Evolutionary conservation across 805 yeast genomes (phyloP), one percentile per base, ranked within the genome.

Genomic region (Ogataea angusta): DNA sequence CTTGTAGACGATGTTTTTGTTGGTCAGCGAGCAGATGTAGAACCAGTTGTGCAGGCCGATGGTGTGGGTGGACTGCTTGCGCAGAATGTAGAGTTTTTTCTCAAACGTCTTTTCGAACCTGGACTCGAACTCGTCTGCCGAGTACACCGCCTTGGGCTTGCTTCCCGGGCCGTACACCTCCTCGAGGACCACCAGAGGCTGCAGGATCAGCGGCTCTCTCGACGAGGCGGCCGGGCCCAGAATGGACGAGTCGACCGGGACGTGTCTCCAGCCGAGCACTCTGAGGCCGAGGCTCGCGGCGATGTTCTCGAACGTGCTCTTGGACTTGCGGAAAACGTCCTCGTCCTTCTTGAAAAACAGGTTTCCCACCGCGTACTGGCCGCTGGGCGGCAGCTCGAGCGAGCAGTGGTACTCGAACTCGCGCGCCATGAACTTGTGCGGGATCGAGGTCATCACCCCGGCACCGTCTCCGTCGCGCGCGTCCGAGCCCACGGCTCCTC

Each of bases 381-480:
- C 95, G 45, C 72, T 67, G 4, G 72, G 69, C 16, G 98, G 98
- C 45, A 91, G 69, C 43, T 72, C 73, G 39, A 86, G 69, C 50
- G 78, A 70, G 57, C 83, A 73, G 43, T 78, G 77, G 54, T 82
- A 79, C 54, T 76, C 76, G 62, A 90, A 90, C 68, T 91, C 98
- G 63, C 91, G 79, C 45, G 67, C 66, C 73, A 91, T 79, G 63
- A 93, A 87, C 50, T 77, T 80, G 68, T 90, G 96, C 25, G 97
- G 96, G 48, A 91, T 80, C 22, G 95, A 84, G 36, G 93, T 78
- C 78, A 91, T 79, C 47, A 91, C 88, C 64, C 99, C 99, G 19
- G 99, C 99, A 67, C 99, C 99, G 62, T 91, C 99, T 66, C 99
- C 99, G 63, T 91, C 96, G 56, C 89, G 80, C 16, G 97, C 95